Evolutionary conservation across 2,329 filamentous ascomycete species (phyloP).

Genomic region (Cytospora chrysosperma): DNA sequence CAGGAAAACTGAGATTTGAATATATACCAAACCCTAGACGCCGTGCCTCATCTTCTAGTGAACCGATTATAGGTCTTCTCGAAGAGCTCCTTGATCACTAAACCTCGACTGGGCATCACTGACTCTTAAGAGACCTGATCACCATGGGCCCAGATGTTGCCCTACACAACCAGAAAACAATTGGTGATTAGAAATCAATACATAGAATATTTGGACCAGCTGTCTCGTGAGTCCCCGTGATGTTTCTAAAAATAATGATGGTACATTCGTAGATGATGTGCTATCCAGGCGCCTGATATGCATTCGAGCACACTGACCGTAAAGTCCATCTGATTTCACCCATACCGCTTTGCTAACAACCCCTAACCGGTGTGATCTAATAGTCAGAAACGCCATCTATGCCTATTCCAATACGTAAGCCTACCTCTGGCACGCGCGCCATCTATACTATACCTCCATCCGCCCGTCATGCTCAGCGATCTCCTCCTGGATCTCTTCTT

Average conservation of each 20-base stretch:
- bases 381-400: neutral
- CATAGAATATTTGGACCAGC: too few species aligned
- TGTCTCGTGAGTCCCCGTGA: too few species aligned
- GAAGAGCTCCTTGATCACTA: too few species aligned
- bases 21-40: neutral
- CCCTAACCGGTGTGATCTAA: neutral
- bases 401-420: neutral
- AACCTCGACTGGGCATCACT: neutral
- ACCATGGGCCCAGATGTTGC: neutral
- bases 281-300: neutral
- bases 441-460: slow-evolving; percentile 34
- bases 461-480: slow-evolving; percentile 32
- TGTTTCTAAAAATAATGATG: neutral
- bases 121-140: neutral
- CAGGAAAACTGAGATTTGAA: neutral
- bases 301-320: neutral
- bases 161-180: neutral
- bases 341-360: neutral
- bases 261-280: neutral
- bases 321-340: neutral
- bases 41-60: neutral
- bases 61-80: too few species aligned
- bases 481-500: slow-evolving; percentile 41
- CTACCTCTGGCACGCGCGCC: neutral
- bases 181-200: too few species aligned